These are phyloP conservation scores for Tagetes patula DNA, from an alignment of 129 eudicot genomes.

Conservation along the genomic window DNA sequence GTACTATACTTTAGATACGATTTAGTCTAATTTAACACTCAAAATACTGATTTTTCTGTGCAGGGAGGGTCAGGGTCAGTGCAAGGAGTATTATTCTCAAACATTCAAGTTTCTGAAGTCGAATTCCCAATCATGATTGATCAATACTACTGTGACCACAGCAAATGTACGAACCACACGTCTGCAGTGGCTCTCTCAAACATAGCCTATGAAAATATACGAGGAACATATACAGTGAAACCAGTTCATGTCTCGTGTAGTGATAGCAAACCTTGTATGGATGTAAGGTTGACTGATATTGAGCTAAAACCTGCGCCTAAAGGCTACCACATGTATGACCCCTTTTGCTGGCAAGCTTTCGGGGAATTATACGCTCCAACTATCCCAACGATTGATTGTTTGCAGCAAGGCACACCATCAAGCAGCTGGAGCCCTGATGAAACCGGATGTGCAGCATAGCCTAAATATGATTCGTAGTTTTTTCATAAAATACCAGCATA, in stretches of 20 bases:
- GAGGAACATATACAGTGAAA: conserved; percentile 85
- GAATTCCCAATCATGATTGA: conserved; percentile 84
- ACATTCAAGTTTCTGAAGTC: conserved; percentile 78
- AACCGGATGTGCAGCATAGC: conserved; percentile 49
- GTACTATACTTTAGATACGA: too few relatives aligned
- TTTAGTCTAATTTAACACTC: background rate
- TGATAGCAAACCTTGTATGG: conserved; percentile 77
- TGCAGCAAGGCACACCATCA: conserved; percentile 74
- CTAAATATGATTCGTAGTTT: background rate
- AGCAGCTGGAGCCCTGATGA: conserved; percentile 55
- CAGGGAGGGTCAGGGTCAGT: conserved; percentile 98
- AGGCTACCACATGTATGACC: conserved; percentile 63
- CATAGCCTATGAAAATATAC: conserved; percentile 70
- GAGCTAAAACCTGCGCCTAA: conserved; percentile 64
- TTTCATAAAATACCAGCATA: background rate
- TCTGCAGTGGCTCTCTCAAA: conserved; percentile 86
- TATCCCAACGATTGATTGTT: conserved; percentile 66
- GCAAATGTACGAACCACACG: conserved; percentile 76
- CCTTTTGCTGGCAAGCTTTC: conserved; percentile 84
- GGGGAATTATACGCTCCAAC: conserved; percentile 73
- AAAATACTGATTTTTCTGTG: conserved; percentile 21
- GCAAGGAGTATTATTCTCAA: conserved; percentile 70
- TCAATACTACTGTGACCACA: conserved; percentile 91
- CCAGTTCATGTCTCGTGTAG: conserved; percentile 95
- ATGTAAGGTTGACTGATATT: conserved; percentile 61